Conservation (phyloP, 495 filamentous ascomycete species). For the Aspergillus biplanus region DNA sequence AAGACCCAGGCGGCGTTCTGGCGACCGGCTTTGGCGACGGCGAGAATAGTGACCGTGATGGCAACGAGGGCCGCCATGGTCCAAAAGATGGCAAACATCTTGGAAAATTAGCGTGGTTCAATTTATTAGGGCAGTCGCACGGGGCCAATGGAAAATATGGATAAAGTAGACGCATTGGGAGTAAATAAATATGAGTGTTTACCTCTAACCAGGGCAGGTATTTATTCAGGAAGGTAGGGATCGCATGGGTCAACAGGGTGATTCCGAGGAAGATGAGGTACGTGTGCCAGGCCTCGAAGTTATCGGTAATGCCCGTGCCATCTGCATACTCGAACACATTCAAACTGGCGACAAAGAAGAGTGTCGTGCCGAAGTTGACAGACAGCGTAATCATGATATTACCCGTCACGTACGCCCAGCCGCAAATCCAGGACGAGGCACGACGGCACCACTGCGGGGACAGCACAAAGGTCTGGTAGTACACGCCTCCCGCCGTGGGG, state of each 20-base stretch:
- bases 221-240: conserved; percentile 31
- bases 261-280: conserved; percentile 63
- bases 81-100: conserved; percentile 65
- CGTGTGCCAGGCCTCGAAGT: conserved; percentile 44
- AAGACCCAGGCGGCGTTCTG: conserved; percentile 56
- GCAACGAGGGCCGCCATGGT: conserved; percentile 60
- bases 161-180: conserved; percentile 39
- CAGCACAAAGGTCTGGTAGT: conserved; percentile 75
- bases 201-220: conserved; percentile 45
- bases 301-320: conserved; percentile 31
- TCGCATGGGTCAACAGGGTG: conserved; percentile 45
- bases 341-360: conserved; percentile 30
- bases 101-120: conserved; percentile 29
- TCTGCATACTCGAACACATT: conserved; percentile 46
- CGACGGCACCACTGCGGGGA: conserved; percentile 53
- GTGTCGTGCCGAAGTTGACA: conserved; percentile 36
- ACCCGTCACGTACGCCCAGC: conserved; percentile 69
- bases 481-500: conserved; percentile 70
- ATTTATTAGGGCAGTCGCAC: conserved; percentile 31
- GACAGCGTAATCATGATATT: conserved; percentile 57
- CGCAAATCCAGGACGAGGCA: conserved; percentile 65
- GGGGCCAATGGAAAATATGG: background rate
- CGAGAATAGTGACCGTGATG: conserved; percentile 59
- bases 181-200: conserved; percentile 19
- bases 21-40: conserved; percentile 60